These are phyloP conservation scores for Aureobasidium pullulans DNA, from an alignment of 2,329 filamentous ascomycete species.

Conservation along the genomic window DNA sequence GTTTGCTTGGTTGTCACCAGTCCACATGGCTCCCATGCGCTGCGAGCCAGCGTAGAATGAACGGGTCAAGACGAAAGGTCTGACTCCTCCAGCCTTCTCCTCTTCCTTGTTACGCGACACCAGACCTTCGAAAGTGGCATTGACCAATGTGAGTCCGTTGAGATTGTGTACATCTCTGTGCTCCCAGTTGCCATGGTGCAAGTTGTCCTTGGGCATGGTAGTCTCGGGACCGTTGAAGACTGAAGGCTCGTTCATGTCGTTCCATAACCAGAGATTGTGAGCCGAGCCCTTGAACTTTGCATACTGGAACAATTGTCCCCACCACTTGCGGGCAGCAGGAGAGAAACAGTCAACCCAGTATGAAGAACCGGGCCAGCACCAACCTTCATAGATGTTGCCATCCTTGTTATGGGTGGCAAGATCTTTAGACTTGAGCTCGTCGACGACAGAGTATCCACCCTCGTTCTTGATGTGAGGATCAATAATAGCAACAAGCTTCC, in stretches of 20 bases:
- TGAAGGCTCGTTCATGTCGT: slow-evolving; percentile 99
- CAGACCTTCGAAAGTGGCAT: slow-evolving; percentile 83
- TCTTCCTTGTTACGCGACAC: slow-evolving; percentile 80
- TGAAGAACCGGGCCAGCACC: slow-evolving; percentile 97
- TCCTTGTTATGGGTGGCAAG: slow-evolving; percentile 87
- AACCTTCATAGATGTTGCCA: slow-evolving; percentile 80
- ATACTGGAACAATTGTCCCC: slow-evolving; percentile 81
- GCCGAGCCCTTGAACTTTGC: slow-evolving; percentile 78
- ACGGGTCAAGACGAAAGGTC: slow-evolving; percentile 88
- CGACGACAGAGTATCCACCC: slow-evolving; percentile 65
- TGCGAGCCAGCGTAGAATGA: slow-evolving; percentile 90
- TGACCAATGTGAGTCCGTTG: slow-evolving; percentile 91
- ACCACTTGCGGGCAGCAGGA: slow-evolving; percentile 85
- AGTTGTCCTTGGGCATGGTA: slow-evolving; percentile 97
- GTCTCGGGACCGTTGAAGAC: slow-evolving; percentile 98
- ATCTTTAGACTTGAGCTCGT: slow-evolving; percentile 76
- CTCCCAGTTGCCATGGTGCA: slow-evolving; percentile 88
- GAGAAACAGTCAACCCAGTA: slow-evolving; percentile 97
- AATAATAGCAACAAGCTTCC: slow-evolving; percentile 90
- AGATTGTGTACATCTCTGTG: slow-evolving; percentile 95
- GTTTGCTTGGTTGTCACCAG: slow-evolving; percentile 88
- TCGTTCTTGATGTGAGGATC: slow-evolving; percentile 97
- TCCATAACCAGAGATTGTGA: slow-evolving; percentile 91
- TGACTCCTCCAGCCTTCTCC: slow-evolving; percentile 39
- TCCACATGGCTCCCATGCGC: slow-evolving; percentile 93